Conservation (phyloP, 2,329 filamentous ascomycete species). For the Tolypocladium amazonense region DNA sequence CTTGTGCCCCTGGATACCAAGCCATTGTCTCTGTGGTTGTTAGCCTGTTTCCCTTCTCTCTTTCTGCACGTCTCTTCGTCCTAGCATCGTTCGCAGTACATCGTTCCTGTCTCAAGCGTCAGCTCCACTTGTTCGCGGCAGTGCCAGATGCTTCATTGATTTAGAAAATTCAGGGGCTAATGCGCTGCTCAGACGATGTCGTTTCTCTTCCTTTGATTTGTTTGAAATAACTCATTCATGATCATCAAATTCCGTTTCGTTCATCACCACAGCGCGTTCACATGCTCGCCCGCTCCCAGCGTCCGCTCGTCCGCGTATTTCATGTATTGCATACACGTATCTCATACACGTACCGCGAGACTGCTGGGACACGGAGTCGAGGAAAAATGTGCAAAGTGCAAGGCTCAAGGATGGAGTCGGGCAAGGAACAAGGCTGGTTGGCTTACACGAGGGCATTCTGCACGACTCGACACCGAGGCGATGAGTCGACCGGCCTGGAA, state of each 20-base stretch:
- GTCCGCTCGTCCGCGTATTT: not conserved
- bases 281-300: not conserved
- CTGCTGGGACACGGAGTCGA: not conserved
- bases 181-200: conserved; percentile 18
- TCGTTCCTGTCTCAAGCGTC: not conserved
- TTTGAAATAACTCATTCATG: not conserved
- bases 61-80: not conserved
- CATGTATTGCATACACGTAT: not conserved
- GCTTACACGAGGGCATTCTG: not conserved
- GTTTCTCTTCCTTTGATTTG: conserved; percentile 7
- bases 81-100: too few relatives aligned
- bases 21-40: too few relatives aligned
- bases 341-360: not conserved
- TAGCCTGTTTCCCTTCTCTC: too few relatives aligned
- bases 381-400: not conserved
- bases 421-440: not conserved
- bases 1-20: too few relatives aligned
- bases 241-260: conserved; percentile 15
- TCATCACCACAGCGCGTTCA: conserved; percentile 9
- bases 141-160: not conserved
- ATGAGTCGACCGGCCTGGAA: not conserved
- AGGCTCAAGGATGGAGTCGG: too few relatives aligned
- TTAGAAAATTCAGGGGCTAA: not conserved
- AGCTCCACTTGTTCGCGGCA: not conserved
- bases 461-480: not conserved